Conservation (phyloP, 2,329 filamentous ascomycete genomes). For the Cercospora nicotianae region DNA sequence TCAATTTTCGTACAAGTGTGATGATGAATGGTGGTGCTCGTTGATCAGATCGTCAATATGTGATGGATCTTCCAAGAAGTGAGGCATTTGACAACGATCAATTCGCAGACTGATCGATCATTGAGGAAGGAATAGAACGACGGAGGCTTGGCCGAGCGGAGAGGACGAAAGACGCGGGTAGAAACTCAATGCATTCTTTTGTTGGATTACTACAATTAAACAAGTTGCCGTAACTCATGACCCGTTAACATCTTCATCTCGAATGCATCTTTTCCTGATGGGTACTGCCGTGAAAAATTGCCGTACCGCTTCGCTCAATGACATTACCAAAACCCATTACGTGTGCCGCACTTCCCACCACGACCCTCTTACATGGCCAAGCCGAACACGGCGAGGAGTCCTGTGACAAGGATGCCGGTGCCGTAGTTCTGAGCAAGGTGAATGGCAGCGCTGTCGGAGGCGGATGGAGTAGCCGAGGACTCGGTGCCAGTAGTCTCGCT, state of each 20-base stretch:
- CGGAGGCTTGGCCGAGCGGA: too few relatives aligned
- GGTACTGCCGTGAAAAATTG: constrained; percentile 12
- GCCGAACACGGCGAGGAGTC: constrained; percentile 58
- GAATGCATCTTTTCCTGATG: constrained; percentile 15
- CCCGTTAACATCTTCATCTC: constrained; percentile 11
- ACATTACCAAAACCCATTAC: constrained; percentile 6
- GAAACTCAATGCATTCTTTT: constrained; percentile 9
- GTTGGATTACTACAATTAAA: constrained; percentile 12
- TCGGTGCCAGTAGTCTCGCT: constrained; percentile 37
- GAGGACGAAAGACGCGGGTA: neutral
- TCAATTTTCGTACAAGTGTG: neutral
- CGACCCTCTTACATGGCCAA: constrained; percentile 53
- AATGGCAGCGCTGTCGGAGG: constrained; percentile 43
- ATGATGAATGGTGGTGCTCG: too few relatives aligned
- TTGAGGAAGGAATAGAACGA: too few relatives aligned
- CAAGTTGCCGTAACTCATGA: constrained; percentile 12
- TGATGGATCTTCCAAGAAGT: too few relatives aligned
- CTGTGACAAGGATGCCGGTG: constrained; percentile 50
- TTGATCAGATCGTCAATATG: too few relatives aligned
- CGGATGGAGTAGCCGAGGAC: constrained; percentile 25
- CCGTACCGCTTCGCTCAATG: constrained; percentile 7
- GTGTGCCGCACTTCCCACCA: neutral
- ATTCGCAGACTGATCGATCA: too few relatives aligned
- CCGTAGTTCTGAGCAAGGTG: constrained; percentile 52
- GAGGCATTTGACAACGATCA: too few relatives aligned